Conservation (phyloP, 352 stramenopile species). For the Pythium volutum region DNA sequence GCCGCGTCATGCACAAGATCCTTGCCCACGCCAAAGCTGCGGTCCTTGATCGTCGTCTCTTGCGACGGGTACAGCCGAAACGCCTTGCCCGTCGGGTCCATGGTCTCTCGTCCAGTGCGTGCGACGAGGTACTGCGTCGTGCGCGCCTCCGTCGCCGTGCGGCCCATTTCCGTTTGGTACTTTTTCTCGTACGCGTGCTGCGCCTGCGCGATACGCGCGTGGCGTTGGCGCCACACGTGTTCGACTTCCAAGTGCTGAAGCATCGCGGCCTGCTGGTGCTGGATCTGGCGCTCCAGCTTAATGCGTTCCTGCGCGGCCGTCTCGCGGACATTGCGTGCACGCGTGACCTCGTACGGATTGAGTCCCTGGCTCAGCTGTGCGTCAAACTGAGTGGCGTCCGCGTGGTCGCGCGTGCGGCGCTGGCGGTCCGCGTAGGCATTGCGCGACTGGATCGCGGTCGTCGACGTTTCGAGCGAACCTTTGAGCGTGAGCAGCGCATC, state of each 20-base stretch:
- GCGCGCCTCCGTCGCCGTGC: slow-evolving; percentile 43
- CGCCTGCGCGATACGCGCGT: slow-evolving; percentile 38
- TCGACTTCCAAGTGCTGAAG: slow-evolving; percentile 54
- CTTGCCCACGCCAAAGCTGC: slow-evolving; percentile 63
- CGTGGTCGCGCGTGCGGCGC: slow-evolving; percentile 23
- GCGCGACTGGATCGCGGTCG: slow-evolving; percentile 38
- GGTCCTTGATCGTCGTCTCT: slow-evolving; percentile 67
- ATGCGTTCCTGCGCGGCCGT: slow-evolving; percentile 33
- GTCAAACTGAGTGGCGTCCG: slow-evolving; percentile 44
- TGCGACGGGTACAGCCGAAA: slow-evolving; percentile 70
- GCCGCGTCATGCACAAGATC: slow-evolving; percentile 36
- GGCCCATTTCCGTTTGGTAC: slow-evolving; percentile 73
- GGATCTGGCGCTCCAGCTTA: slow-evolving; percentile 45
- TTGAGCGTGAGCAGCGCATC: slow-evolving; percentile 65
- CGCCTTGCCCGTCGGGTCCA: slow-evolving; percentile 58
- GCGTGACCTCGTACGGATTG: slow-evolving; percentile 77
- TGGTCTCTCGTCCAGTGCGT: slow-evolving; percentile 49
- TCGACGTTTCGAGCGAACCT: slow-evolving; percentile 45
- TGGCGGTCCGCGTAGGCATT: slow-evolving; percentile 36
- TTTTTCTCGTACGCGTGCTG: slow-evolving; percentile 55
- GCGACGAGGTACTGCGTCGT: slow-evolving; percentile 55
- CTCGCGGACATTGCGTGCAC: slow-evolving; percentile 40
- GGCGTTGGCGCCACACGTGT: slow-evolving; percentile 32
- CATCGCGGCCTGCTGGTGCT: slow-evolving; percentile 51
- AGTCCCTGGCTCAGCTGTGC: slow-evolving; percentile 59